These are phyloP conservation scores for Coleophoma cylindrospora DNA, from an alignment of 2,329 filamentous ascomycete species.

Conservation along the genomic window DNA sequence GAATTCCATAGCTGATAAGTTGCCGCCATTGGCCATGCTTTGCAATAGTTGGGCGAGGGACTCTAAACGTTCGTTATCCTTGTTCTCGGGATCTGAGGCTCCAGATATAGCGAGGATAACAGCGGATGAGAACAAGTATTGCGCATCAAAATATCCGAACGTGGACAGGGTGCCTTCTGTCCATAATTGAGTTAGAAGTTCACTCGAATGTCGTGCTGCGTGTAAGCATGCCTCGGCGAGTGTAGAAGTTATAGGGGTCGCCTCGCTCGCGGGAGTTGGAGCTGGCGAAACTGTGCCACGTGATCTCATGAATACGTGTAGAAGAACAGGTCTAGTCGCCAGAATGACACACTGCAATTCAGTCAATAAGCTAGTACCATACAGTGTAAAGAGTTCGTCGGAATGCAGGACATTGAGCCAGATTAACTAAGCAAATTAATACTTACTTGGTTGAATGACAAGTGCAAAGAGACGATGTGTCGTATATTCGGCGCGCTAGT, in stretches of 20 bases:
- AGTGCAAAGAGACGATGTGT: slow-evolving; percentile 29
- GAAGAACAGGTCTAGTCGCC: slow-evolving; percentile 31
- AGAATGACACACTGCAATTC: slow-evolving; percentile 30
- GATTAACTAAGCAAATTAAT: too few relatives aligned
- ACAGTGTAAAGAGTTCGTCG: too few relatives aligned
- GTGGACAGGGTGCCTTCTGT: slow-evolving; percentile 39
- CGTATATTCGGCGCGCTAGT: slow-evolving; percentile 28
- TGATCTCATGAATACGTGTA: slow-evolving; percentile 33
- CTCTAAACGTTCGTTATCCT: slow-evolving; percentile 35
- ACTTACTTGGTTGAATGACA: slow-evolving; percentile 29
- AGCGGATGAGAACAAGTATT: slow-evolving; percentile 41
- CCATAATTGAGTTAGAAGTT: slow-evolving; percentile 37
- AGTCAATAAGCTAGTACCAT: too few relatives aligned
- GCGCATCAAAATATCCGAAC: slow-evolving; percentile 41
- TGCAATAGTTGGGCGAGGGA: slow-evolving; percentile 31
- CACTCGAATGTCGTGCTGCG: slow-evolving; percentile 38
- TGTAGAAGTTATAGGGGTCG: slow-evolving; percentile 23
- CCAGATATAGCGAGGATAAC: slow-evolving; percentile 39
- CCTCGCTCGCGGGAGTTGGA: background rate
- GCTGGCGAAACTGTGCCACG: slow-evolving; percentile 17
- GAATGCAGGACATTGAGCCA: too few relatives aligned
- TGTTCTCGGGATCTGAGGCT: slow-evolving; percentile 27
- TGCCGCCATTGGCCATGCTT: slow-evolving; percentile 33
- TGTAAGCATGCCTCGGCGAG: slow-evolving; percentile 39
- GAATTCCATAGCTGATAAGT: slow-evolving; percentile 35